These are phyloP conservation scores for Cymbidium sinense DNA, from an alignment of 106 monocot genomes.

Conservation along the genomic window DNA sequence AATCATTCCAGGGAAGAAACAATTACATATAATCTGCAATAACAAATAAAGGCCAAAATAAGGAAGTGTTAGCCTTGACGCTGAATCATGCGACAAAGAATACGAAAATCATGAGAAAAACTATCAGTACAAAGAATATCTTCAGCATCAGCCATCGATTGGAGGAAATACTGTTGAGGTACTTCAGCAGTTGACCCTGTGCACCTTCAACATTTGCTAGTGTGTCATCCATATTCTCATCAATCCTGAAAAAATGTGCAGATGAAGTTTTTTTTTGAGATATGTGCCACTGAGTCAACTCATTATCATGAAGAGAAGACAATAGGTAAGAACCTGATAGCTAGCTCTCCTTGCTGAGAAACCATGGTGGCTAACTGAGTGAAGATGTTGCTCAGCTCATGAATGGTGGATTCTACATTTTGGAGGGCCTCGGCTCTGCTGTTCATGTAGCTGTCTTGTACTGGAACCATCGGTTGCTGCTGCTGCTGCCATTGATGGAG, in stretches of 20 bases:
- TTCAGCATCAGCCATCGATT: constrained; percentile 98
- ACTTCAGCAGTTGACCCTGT: constrained; percentile 81
- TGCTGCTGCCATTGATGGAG: constrained; percentile 33
- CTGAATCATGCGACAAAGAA: constrained; percentile 80
- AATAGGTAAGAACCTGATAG: constrained; percentile 38
- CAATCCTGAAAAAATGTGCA: constrained; percentile 45
- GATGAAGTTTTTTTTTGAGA: too few relatives aligned
- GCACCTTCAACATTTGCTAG: constrained; percentile 91
- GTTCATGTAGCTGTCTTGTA: constrained; percentile 55
- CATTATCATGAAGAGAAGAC: too few relatives aligned
- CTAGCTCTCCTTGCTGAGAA: constrained; percentile 69
- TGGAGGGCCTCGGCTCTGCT: constrained; percentile 68
- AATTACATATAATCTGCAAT: too few relatives aligned
- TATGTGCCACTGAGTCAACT: too few relatives aligned
- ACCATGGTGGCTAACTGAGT: constrained; percentile 84
- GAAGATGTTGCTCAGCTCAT: constrained; percentile 67
- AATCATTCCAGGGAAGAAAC: too few relatives aligned
- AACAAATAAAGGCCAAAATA: too few relatives aligned
- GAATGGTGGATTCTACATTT: constrained; percentile 78
- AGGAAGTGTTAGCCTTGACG: too few relatives aligned
- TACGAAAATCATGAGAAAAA: constrained; percentile 94
- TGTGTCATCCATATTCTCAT: constrained; percentile 96
- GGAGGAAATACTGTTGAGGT: constrained; percentile 87
- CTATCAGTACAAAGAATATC: constrained; percentile 93
- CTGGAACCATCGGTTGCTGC: constrained; percentile 30